A percentile compares a stretch with the other conserved stretches of the same genome.
Evolutionary conservation across 371 early-diverging fungal genomes (phyloP).

Genomic region (Smittium culicis): DNA sequence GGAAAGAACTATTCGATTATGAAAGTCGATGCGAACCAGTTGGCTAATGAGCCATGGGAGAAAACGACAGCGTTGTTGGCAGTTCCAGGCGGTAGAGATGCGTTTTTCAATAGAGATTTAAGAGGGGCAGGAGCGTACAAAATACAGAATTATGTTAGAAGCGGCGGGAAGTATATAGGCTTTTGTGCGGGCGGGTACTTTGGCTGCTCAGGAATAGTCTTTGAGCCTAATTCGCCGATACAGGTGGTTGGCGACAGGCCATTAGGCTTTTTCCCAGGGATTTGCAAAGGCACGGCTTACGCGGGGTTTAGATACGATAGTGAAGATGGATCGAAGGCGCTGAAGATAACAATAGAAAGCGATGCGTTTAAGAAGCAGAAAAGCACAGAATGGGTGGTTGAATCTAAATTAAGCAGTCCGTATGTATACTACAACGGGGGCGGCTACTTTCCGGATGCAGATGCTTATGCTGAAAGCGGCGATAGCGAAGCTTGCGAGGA

Average conservation of each 20-base stretch:
- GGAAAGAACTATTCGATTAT: constrained; percentile 71
- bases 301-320: constrained; percentile 67
- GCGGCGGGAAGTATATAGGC: constrained; percentile 82
- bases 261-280: constrained; percentile 54
- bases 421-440: constrained; percentile 66
- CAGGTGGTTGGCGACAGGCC: constrained; percentile 60
- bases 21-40: constrained; percentile 50
- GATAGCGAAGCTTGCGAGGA: not conserved
- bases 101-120: constrained; percentile 59
- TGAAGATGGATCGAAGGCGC: constrained; percentile 56
- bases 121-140: constrained; percentile 40
- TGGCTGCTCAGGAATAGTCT: constrained; percentile 50
- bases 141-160: constrained; percentile 52
- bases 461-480: constrained; percentile 7
- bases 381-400: constrained; percentile 8
- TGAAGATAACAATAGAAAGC: constrained; percentile 29
- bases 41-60: constrained; percentile 75
- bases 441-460: constrained; percentile 49
- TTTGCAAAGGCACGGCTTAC: constrained; percentile 56
- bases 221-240: constrained; percentile 51
- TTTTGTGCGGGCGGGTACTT: constrained; percentile 91
- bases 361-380: constrained; percentile 13
- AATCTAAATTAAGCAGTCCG: constrained; percentile 12
- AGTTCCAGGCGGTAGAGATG: constrained; percentile 80
- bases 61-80: constrained; percentile 64